Conservation (phyloP, 139 green algal genomes). For the Closterium sp. region DNA sequence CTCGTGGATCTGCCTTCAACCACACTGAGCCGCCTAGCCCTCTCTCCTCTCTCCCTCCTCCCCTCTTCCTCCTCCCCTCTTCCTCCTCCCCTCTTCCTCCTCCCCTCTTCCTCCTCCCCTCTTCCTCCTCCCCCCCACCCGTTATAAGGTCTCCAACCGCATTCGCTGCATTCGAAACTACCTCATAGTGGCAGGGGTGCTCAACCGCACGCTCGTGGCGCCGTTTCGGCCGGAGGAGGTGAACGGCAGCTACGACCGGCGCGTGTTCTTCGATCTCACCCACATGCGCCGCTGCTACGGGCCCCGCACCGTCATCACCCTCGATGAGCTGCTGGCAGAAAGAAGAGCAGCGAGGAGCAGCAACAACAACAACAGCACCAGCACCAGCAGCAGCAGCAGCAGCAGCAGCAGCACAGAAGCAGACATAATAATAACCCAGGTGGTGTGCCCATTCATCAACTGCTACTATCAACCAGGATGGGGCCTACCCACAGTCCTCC, state of each 20-base stretch:
- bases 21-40: background rate
- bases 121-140: no score
- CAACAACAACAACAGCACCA: background rate
- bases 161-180: conserved; percentile 17
- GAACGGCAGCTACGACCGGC: conserved; percentile 1
- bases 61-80: no score
- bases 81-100: no score
- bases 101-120: no score
- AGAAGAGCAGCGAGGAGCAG: background rate
- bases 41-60: no score
- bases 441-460: background rate
- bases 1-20: background rate
- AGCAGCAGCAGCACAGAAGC: background rate
- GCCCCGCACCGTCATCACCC: background rate
- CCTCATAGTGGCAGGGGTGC: background rate
- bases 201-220: conserved; percentile 10
- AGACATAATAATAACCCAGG: background rate
- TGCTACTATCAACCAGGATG: background rate
- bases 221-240: background rate
- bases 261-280: background rate
- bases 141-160: conserved; percentile 4
- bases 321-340: background rate
- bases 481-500: background rate
- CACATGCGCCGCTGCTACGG: conserved; percentile 6
- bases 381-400: background rate